Base-by-base conservation (phyloP, 2,329 filamentous ascomycete species). In the Penicillium vulpinum region DNA sequence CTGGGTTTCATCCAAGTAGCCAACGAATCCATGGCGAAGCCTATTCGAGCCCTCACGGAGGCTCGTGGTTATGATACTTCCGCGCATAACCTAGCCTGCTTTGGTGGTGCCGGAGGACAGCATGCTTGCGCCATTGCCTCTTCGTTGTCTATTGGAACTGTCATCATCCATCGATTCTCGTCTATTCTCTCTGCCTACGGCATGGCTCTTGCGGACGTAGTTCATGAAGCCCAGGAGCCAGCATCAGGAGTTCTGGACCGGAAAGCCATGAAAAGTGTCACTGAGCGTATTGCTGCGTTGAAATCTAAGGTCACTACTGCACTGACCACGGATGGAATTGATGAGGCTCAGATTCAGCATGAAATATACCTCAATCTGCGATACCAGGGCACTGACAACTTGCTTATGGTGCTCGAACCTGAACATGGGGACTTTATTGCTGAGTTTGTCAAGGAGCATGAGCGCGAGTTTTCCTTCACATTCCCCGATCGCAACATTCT, bases 101-200 rank as follows among this genome's bases (percentile, higher is more conserved):
- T 97, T 75, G 92, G 92, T 40, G 92, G 92, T 54, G 92, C 92
- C 0, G 92, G 92, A 46, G 92, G 92, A 0, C 92, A 97, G 71
- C 92, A 97, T 67, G 92, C 92, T 1, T 91, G 95, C n/a, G 91
- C 91, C 1, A 95, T 96, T 60, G 92, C 92, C 2, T 89, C 3
- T 79, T 97, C 1, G 91, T 91, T 0, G 91, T 96, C 62, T 85
- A 83, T 26, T 91, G 95, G 70, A 93, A 44, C 41, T 21, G 41
- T 96, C 31, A 80, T 97, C 10, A 83, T 97, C 2, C 92, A 97
- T 73, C 82, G 90, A 56, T 96, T 96, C 71, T 96, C 92, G 0
- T 96, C 92, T 0, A 90, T 97, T 0, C 80, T 96, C 0, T 96
- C 92, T 0, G 92, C 92, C 0, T 96, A 96, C 63, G 92, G 92